Conservation (phyloP, 2,329 filamentous ascomycete genomes). For the Niveomyces coronatus region DNA sequence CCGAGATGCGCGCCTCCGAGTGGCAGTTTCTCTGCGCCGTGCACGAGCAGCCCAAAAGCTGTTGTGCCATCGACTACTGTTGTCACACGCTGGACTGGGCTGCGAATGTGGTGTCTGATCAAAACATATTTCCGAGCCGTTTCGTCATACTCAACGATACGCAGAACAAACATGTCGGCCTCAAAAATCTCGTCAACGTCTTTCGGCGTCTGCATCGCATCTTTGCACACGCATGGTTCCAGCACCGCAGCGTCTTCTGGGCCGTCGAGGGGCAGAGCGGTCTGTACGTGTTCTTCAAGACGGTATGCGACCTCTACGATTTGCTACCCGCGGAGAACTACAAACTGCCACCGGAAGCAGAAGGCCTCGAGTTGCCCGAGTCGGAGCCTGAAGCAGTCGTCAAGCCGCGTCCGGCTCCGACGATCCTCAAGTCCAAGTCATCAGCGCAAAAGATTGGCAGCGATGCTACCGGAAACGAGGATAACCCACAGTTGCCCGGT, state of each 20-base stretch:
- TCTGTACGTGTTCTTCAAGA: conserved; percentile 93
- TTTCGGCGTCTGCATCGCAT: conserved; percentile 91
- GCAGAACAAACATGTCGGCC: conserved; percentile 52
- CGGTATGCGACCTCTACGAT: conserved; percentile 84
- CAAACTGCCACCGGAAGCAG: conserved; percentile 86
- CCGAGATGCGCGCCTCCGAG: conserved; percentile 96
- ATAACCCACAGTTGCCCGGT: conserved; percentile 43
- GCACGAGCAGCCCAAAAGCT: conserved; percentile 91
- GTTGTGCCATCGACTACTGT: conserved; percentile 98
- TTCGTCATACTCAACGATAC: conserved; percentile 48
- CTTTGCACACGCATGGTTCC: conserved; percentile 98
- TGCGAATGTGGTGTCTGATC: conserved; percentile 84
- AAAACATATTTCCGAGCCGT: conserved; percentile 89
- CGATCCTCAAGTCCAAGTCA: conserved; percentile 26
- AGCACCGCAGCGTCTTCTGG: conserved; percentile 93
- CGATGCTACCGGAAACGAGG: conserved; percentile 27
- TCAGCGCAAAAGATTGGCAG: conserved; percentile 18
- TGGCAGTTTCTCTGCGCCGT: conserved; percentile 99
- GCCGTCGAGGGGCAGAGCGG: conserved; percentile 84
- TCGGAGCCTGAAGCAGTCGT: conserved; percentile 32
- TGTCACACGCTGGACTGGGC: conserved; percentile 98
- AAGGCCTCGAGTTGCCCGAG: conserved; percentile 56
- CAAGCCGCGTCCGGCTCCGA: conserved; percentile 13
- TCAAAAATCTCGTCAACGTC: conserved; percentile 86
- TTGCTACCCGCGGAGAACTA: conserved; percentile 90